Conservation (phyloP, 495 filamentous ascomycete species). For the Chaetomium fimeti region DNA sequence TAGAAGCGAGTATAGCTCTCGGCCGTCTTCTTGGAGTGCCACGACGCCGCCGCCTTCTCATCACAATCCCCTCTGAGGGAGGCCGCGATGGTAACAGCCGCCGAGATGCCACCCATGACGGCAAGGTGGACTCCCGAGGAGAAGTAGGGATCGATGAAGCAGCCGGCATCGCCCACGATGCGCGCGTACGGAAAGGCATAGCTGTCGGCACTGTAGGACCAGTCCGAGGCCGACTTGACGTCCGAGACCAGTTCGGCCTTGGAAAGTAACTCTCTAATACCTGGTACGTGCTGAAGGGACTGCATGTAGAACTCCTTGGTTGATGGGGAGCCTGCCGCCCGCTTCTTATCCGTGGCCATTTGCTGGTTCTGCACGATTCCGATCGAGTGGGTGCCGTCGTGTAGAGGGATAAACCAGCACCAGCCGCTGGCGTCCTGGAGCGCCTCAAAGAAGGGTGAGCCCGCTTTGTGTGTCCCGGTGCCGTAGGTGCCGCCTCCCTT, state of each 20-base stretch:
- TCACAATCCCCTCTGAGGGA: conserved; percentile 38
- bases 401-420: conserved; percentile 49
- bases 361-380: conserved; percentile 33
- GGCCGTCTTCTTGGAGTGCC: conserved; percentile 48
- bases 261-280: conserved; percentile 31
- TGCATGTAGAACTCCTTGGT: conserved; percentile 44
- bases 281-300: conserved; percentile 35
- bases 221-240: conserved; percentile 44
- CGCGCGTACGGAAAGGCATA: conserved; percentile 41
- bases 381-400: conserved; percentile 45
- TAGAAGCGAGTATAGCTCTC: conserved; percentile 54
- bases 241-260: conserved; percentile 33
- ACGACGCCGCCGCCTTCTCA: conserved; percentile 43
- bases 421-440: conserved; percentile 44
- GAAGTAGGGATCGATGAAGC: conserved; percentile 49
- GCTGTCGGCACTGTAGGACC: conserved; percentile 42
- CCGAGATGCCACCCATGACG: conserved; percentile 45
- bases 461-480: conserved; percentile 34
- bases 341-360: not conserved
- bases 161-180: conserved; percentile 47
- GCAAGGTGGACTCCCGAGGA: conserved; percentile 53
- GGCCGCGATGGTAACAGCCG: conserved; percentile 40
- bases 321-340: not conserved
- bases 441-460: conserved; percentile 45
- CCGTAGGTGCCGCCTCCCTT: conserved; percentile 33